These are phyloP conservation scores for Candolleomyces eurysporus DNA, from an alignment of 768 basidiomycete genomes.

Conservation along the genomic window DNA sequence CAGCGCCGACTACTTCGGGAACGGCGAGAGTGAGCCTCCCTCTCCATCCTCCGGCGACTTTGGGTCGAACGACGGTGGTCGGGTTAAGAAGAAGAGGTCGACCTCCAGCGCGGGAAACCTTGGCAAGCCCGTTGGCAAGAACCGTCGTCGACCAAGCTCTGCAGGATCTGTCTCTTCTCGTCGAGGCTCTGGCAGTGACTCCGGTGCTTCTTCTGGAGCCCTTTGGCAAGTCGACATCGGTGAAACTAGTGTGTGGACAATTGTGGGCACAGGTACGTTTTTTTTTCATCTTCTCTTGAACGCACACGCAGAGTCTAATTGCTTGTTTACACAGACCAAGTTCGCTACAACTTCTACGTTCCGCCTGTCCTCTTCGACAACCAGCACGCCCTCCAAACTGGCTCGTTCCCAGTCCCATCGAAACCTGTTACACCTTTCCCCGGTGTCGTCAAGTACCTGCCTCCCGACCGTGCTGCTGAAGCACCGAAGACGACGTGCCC, in stretches of 20 bases:
- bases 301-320: slow-evolving; percentile 11
- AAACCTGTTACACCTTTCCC: slow-evolving; percentile 88
- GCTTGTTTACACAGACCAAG: slow-evolving; percentile 58
- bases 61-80: slow-evolving; percentile 78
- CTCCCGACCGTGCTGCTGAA: slow-evolving; percentile 84
- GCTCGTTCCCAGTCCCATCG: slow-evolving; percentile 75
- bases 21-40: slow-evolving; percentile 63
- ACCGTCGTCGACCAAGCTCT: slow-evolving; percentile 73
- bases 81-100: slow-evolving; percentile 81
- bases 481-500: slow-evolving; percentile 72
- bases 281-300: slow-evolving; percentile 5
- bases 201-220: slow-evolving; percentile 72
- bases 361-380: slow-evolving; percentile 83
- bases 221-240: slow-evolving; percentile 90
- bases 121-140: slow-evolving; percentile 49
- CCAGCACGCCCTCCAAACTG: slow-evolving; percentile 63
- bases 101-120: slow-evolving; percentile 69
- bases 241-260: slow-evolving; percentile 93
- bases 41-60: slow-evolving; percentile 69
- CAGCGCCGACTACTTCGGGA: slow-evolving; percentile 66
- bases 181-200: slow-evolving; percentile 64
- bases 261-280: slow-evolving; percentile 80
- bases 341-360: slow-evolving; percentile 92
- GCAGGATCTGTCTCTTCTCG: slow-evolving; percentile 71
- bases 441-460: slow-evolving; percentile 85